Conservation (phyloP, 495 filamentous ascomycete genomes). For the Cercophora sp. region DNA sequence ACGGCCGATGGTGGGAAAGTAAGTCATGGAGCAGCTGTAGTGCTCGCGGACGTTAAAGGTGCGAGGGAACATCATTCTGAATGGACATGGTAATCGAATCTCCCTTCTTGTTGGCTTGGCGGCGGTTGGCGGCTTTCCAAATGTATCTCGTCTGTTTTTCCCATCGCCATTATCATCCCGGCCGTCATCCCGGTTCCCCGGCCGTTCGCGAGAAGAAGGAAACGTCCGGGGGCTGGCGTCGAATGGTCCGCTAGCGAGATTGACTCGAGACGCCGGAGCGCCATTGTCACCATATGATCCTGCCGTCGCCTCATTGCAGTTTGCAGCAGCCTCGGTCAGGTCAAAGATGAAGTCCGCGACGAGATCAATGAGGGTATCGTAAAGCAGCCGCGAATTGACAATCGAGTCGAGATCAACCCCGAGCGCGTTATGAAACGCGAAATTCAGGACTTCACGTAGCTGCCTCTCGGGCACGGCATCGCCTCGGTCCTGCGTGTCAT, state of each 20-base stretch:
- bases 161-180: background rate
- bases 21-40: constrained; percentile 1
- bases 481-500: background rate
- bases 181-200: background rate
- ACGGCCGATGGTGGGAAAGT: background rate
- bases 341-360: background rate
- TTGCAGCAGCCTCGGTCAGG: background rate
- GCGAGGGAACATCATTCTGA: background rate
- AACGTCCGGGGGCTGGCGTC: background rate
- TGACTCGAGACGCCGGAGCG: background rate
- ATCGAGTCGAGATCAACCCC: background rate
- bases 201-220: background rate
- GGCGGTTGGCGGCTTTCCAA: background rate
- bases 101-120: background rate
- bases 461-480: background rate
- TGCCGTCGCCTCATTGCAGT: background rate
- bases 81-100: background rate
- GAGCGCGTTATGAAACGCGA: background rate
- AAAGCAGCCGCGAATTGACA: background rate
- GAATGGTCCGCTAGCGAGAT: background rate
- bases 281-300: background rate
- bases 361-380: background rate
- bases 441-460: background rate
- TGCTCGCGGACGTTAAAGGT: background rate
- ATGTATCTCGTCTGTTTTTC: background rate